A percentile compares a stretch with the other conserved stretches of the same genome.
Evolutionary conservation across 305 asterid species (phyloP).

Genomic region (Fraxinus latifolia): DNA sequence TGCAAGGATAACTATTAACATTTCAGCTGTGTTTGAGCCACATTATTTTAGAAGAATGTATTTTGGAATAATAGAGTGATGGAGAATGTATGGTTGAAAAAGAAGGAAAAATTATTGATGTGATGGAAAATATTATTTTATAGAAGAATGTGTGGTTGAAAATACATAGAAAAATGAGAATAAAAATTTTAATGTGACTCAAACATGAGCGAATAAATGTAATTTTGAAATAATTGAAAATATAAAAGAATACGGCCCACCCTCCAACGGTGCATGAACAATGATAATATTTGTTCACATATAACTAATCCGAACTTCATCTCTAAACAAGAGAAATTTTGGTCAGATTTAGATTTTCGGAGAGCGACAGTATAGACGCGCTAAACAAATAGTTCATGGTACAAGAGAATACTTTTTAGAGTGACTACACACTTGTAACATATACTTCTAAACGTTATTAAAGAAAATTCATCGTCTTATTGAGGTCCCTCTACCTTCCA

Average conservation of each 20-base stretch:
- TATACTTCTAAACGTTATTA: background rate
- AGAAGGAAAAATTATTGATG: too few relatives aligned
- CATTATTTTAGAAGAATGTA: too few relatives aligned
- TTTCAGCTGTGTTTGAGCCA: background rate
- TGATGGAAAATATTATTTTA: too few relatives aligned
- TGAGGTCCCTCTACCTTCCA: background rate
- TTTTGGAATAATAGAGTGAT: too few relatives aligned
- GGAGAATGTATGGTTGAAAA: too few relatives aligned
- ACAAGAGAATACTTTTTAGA: background rate
- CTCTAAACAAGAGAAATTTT: background rate
- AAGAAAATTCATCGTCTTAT: background rate
- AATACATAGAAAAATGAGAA: too few relatives aligned
- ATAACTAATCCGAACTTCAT: background rate
- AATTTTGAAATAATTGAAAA: background rate
- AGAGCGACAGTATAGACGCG: background rate
- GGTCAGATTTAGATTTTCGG: background rate
- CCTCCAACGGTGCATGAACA: background rate
- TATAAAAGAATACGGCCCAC: background rate
- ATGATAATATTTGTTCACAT: background rate
- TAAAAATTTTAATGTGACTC: too few relatives aligned
- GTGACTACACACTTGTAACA: background rate
- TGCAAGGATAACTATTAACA: background rate
- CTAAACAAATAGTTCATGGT: background rate
- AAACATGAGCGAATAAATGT: background rate
- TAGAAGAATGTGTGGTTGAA: too few relatives aligned